Conservation (phyloP, 2,329 filamentous ascomycete species). For the Xylariaceae sp. region DNA sequence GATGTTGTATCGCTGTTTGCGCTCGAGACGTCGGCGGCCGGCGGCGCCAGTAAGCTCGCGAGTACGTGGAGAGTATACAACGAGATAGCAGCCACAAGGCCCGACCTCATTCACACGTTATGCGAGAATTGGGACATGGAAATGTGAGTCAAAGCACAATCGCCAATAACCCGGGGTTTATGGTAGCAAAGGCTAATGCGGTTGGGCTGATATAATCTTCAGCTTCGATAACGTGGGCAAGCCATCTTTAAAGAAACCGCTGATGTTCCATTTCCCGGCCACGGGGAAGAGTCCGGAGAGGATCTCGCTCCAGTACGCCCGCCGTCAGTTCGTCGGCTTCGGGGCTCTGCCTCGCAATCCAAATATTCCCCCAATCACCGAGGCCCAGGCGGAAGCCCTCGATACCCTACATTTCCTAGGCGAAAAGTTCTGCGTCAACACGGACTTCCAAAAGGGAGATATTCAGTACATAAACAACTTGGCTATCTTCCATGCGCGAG, state of each 20-base stretch:
- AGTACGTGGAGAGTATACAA: constrained; percentile 61
- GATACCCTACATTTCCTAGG: constrained; percentile 49
- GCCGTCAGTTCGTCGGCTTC: constrained; percentile 56
- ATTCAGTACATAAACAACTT: constrained; percentile 55
- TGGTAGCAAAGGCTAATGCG: constrained; percentile 25
- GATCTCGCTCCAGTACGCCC: constrained; percentile 57
- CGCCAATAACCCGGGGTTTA: constrained; percentile 31
- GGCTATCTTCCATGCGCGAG: constrained; percentile 50
- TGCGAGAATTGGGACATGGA: constrained; percentile 49
- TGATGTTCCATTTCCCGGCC: constrained; percentile 53
- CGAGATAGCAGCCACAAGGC: constrained; percentile 53
- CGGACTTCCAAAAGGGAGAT: constrained; percentile 48
- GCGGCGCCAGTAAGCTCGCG: constrained; percentile 55
- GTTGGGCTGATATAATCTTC: not conserved
- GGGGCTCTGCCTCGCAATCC: constrained; percentile 49
- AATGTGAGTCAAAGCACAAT: constrained; percentile 33
- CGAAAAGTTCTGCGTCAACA: constrained; percentile 42
- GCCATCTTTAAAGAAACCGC: constrained; percentile 46
- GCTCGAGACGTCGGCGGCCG: constrained; percentile 48
- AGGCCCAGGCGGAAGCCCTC: constrained; percentile 50
- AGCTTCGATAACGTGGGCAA: constrained; percentile 39
- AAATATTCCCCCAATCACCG: constrained; percentile 53
- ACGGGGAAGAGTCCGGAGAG: constrained; percentile 45
- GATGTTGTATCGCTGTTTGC: constrained; percentile 58
- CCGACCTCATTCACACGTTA: constrained; percentile 56